Percentiles rank a stretch among this genome's conserved stretches.
These are phyloP conservation scores for Neurospora sp. DNA, from an alignment of 495 filamentous ascomycete genomes.

Conservation along the genomic window DNA sequence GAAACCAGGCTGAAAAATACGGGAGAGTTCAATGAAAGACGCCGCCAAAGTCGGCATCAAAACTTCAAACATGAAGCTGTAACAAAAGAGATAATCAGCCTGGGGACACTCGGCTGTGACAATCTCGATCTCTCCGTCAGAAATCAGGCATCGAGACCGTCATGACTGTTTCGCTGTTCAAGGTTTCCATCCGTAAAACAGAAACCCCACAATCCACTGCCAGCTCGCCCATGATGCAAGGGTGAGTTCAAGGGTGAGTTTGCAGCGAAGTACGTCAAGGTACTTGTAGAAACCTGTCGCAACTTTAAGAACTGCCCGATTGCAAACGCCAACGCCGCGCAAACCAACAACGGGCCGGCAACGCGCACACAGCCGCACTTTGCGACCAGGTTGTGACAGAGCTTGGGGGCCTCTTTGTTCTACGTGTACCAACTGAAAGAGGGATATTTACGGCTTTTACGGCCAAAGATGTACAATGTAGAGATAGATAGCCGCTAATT, in stretches of 20 bases:
- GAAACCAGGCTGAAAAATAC: not conserved
- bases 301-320: not conserved
- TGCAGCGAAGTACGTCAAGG: slow-evolving; percentile 2
- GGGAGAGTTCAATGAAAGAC: not conserved
- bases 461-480: not conserved
- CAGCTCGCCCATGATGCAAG: not conserved
- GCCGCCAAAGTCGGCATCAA: not conserved
- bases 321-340: not conserved
- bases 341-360: not conserved
- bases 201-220: not conserved
- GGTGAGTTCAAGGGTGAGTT: not conserved
- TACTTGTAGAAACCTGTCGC: slow-evolving; percentile 4
- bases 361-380: not conserved
- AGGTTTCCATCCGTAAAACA: not conserved
- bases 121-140: not conserved
- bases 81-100: not conserved
- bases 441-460: no score
- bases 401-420: not conserved
- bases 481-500: not conserved
- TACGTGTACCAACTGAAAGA: not conserved
- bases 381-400: not conserved
- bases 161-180: not conserved
- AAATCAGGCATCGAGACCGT: slow-evolving; percentile 6
- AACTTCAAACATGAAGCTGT: not conserved
- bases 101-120: no score